phyloP scores from a whole-genome alignment of 2,329 filamentous ascomycete genomes.

The Nigrospora sphaerica region DNA sequence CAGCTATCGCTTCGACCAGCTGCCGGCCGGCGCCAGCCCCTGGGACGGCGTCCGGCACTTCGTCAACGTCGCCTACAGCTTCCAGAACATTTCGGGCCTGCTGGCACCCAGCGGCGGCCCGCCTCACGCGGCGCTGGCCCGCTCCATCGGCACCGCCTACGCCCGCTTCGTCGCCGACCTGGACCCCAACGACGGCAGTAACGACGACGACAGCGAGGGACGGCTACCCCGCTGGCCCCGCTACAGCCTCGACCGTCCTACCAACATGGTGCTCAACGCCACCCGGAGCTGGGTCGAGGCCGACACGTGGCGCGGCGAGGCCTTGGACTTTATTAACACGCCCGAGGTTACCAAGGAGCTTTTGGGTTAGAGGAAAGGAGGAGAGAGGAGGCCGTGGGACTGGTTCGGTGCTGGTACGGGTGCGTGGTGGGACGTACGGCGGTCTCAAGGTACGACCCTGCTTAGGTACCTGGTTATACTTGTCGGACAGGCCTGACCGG shows the following conservation, averaged over 20 bases:
- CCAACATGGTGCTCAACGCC: slow-evolving; percentile 38
- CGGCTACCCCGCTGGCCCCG: slow-evolving; percentile 13
- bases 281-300: slow-evolving; percentile 34
- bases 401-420: too few relatives aligned
- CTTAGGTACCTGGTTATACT: too few relatives aligned
- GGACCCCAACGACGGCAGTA: slow-evolving; percentile 28
- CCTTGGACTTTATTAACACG: slow-evolving; percentile 35
- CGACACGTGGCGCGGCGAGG: slow-evolving; percentile 39
- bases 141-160: slow-evolving; percentile 32
- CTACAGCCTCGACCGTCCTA: slow-evolving; percentile 23
- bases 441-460: too few relatives aligned
- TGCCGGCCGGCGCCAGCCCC: slow-evolving; percentile 30
- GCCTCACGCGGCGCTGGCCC: slow-evolving; percentile 24
- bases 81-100: slow-evolving; percentile 40
- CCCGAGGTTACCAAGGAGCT: slow-evolving; percentile 28
- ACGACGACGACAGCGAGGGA: background rate
- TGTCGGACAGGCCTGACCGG: too few relatives aligned
- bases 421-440: too few relatives aligned
- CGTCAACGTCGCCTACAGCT: slow-evolving; percentile 39
- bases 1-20: slow-evolving; percentile 43
- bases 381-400: too few relatives aligned
- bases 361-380: slow-evolving; percentile 9
- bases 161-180: slow-evolving; percentile 33
- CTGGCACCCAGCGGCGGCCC: slow-evolving; percentile 36
- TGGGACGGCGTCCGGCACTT: slow-evolving; percentile 38